Conservation (phyloP, 345 rosid species). For the Hibiscus tridactylites region DNA sequence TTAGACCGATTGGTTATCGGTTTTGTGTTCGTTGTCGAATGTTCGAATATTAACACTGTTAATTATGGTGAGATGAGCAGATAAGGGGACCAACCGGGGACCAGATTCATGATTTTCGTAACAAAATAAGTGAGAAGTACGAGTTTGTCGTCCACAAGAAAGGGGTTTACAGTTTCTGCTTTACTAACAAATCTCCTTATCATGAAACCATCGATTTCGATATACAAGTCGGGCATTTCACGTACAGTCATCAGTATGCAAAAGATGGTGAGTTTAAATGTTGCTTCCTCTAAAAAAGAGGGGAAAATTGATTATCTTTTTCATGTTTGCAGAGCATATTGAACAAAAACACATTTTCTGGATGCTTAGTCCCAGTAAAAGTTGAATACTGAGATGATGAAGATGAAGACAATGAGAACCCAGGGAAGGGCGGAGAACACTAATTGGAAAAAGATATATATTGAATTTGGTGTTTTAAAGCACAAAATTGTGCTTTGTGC, state of each 20-base stretch:
- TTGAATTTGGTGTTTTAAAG: too few species aligned
- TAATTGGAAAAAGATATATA: too few species aligned
- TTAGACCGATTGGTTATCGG: neutral
- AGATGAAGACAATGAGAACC: too few species aligned
- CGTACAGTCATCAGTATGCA: slow-evolving; percentile 57
- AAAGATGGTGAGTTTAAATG: slow-evolving; percentile 41
- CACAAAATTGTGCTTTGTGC: too few species aligned
- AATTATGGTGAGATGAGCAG: slow-evolving; percentile 19
- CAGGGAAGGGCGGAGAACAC: too few species aligned
- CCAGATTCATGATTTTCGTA: slow-evolving; percentile 51
- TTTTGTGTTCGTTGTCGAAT: neutral
- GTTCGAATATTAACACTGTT: too few species aligned
- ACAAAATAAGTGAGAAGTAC: slow-evolving; percentile 46
- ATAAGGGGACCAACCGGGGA: slow-evolving; percentile 53
- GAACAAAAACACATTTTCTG: too few species aligned
- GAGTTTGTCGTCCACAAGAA: slow-evolving; percentile 51
- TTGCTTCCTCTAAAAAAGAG: neutral
- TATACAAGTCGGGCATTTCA: slow-evolving; percentile 51
- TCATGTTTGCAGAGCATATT: slow-evolving; percentile 46
- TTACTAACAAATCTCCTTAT: slow-evolving; percentile 64
- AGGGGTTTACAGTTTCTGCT: slow-evolving; percentile 63
- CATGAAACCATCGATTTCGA: slow-evolving; percentile 69
- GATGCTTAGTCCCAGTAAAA: too few species aligned
- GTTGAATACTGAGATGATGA: too few species aligned
- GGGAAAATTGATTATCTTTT: neutral